Conservation (phyloP, 306 rosid genomes). For the Albizia julibrissin region DNA sequence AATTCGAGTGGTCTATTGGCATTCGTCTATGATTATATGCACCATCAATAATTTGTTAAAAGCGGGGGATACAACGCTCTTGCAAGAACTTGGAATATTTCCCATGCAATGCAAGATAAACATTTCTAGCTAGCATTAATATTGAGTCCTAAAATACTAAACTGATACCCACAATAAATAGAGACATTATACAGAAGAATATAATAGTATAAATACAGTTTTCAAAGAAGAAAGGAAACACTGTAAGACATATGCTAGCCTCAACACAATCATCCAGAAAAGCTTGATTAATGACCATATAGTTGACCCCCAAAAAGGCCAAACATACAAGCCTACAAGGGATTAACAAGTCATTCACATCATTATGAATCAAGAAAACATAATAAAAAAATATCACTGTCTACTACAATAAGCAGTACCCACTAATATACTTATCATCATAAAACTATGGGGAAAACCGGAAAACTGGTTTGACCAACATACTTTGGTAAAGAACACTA, state of each 20-base stretch:
- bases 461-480: neutral
- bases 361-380: slow-evolving; percentile 1
- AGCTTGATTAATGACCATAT: neutral
- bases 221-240: neutral
- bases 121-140: neutral
- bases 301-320: neutral
- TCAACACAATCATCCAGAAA: neutral
- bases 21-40: neutral
- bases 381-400: neutral
- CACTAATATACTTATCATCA: neutral
- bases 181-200: neutral
- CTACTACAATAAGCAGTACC: neutral
- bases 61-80: neutral
- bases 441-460: neutral
- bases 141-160: neutral
- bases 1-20: neutral
- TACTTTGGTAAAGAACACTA: neutral
- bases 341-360: neutral
- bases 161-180: neutral
- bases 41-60: neutral
- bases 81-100: neutral
- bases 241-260: neutral
- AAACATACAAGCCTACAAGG: neutral
- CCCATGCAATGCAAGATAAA: neutral
- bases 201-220: neutral